Percentiles rank a stretch among this genome's conserved stretches.
These are phyloP conservation scores for Rauvolfia tetraphylla DNA, from an alignment of 257 asterid genomes.

Conservation along the genomic window DNA sequence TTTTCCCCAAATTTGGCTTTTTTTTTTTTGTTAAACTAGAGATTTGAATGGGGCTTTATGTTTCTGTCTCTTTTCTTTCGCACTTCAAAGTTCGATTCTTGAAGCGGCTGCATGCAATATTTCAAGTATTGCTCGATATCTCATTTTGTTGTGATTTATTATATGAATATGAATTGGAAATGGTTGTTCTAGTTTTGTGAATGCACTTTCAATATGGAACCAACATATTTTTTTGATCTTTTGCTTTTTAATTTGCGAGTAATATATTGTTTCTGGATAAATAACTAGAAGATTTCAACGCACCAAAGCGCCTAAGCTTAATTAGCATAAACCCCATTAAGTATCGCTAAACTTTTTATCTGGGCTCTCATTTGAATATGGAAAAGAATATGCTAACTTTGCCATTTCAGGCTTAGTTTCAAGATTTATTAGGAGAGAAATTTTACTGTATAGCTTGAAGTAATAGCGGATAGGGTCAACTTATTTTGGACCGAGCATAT, in stretches of 20 bases:
- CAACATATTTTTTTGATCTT: too few relatives aligned
- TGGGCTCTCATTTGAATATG: not conserved
- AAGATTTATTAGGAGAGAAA: not conserved
- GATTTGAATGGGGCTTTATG: not conserved
- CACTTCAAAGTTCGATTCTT: not conserved
- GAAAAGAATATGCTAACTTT: not conserved
- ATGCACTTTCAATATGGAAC: not conserved
- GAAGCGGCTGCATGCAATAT: not conserved
- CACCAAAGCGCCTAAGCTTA: not conserved
- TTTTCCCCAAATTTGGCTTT: not conserved
- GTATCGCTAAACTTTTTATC: not conserved
- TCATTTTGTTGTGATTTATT: not conserved
- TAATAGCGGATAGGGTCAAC: not conserved
- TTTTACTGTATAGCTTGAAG: not conserved
- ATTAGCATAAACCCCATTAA: not conserved
- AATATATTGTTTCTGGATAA: not conserved
- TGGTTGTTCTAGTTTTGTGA: not conserved
- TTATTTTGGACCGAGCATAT: not conserved
- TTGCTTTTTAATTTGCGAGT: not conserved
- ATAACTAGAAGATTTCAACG: not conserved
- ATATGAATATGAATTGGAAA: not conserved
- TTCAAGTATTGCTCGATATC: not conserved
- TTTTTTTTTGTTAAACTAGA: not conserved
- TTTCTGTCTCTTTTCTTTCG: not conserved
- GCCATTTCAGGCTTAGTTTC: not conserved